Evolutionary conservation across 345 rosid species (phyloP), one percentile per base, ranked within the genome.

Genomic region (Lepidium sativum): DNA sequence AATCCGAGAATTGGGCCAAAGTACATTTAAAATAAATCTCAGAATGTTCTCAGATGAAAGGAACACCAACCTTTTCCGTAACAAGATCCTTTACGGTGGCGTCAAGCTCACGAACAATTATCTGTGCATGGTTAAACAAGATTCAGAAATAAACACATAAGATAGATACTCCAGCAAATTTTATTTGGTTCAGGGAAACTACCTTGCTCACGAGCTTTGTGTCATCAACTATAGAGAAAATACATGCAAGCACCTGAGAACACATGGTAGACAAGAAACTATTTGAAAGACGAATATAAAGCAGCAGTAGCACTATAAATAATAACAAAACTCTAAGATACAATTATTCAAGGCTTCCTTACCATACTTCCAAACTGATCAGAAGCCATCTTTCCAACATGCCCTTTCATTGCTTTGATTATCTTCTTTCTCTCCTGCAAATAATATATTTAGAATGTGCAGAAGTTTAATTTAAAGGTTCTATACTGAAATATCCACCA

Each of bases 171-270:
- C 41, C 33, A 60, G 37, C 45, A 27, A 60, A 13, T 29, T 39
- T 25, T 13, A 18, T 56, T 43, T 48, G 50, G 47, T 23, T 41
- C 27, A 29, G 67, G 34, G 43, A 67, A 63, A 68, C 58, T 72
- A 88, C 99, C 97, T 86, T 88, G 25, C 82, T 80, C 29, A 88
- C 54, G 38, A 91, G 92, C 78, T 85, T 95, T 73, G 99, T 91
- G 83, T 95, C 97, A 82, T 91, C 99, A 50, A 88, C 87, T 59
- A 72, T 67, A 34, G 97, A 85, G 56, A 88, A 58, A 59, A 95
- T 67, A 65, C 83, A 72, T 31, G 83, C 75, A n/a, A 91, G 96
- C 33, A 95, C 97, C 96, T 91, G 67, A 69, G 64, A 74, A 39
- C 45, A 67, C 50, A 51, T 45, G 12, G 35, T 48, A 54, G 18